Conservation (phyloP, 163 green algal genomes). For the Trebouxia gelatinosa region DNA sequence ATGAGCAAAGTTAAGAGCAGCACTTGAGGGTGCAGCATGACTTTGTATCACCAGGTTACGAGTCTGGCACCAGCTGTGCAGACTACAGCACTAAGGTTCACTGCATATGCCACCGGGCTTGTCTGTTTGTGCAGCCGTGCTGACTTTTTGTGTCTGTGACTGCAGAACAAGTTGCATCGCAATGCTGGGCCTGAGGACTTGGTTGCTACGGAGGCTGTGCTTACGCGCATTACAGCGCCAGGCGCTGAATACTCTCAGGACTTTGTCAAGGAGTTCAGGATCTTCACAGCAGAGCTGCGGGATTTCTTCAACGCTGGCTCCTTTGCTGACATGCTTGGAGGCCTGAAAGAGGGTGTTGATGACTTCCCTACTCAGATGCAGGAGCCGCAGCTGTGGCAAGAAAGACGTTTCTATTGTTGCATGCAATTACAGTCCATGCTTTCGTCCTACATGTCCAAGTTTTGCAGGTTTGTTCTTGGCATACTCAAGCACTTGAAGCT, state of each 20-base stretch:
- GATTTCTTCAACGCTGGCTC: conserved; percentile 96
- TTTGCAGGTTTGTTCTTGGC: too few relatives aligned
- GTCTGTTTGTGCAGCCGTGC: too few relatives aligned
- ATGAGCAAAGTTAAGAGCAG: too few relatives aligned
- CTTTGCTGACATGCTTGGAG: conserved; percentile 62
- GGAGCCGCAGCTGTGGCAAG: too few relatives aligned
- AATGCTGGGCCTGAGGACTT: conserved; percentile 97
- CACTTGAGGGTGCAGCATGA: too few relatives aligned
- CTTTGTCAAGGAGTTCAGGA: conserved; percentile 83
- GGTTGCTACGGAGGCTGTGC: conserved; percentile 91
- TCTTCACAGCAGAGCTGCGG: conserved; percentile 90
- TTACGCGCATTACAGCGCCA: conserved; percentile 69
- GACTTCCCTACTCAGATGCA: conserved; percentile 38
- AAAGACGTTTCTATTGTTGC: too few relatives aligned
- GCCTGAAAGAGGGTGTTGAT: conserved; percentile 55
- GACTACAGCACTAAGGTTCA: not conserved
- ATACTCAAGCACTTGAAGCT: too few relatives aligned
- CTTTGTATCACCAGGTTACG: too few relatives aligned
- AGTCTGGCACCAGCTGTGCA: too few relatives aligned
- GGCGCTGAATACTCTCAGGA: conserved; percentile 52
- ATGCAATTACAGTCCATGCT: too few relatives aligned
- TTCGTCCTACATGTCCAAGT: too few relatives aligned
- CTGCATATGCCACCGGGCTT: too few relatives aligned
- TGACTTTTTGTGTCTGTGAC: not conserved
- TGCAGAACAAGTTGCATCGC: conserved; percentile 97